These are phyloP conservation scores for Aspergillus avenaceus DNA, from an alignment of 495 filamentous ascomycete genomes.

Conservation along the genomic window DNA sequence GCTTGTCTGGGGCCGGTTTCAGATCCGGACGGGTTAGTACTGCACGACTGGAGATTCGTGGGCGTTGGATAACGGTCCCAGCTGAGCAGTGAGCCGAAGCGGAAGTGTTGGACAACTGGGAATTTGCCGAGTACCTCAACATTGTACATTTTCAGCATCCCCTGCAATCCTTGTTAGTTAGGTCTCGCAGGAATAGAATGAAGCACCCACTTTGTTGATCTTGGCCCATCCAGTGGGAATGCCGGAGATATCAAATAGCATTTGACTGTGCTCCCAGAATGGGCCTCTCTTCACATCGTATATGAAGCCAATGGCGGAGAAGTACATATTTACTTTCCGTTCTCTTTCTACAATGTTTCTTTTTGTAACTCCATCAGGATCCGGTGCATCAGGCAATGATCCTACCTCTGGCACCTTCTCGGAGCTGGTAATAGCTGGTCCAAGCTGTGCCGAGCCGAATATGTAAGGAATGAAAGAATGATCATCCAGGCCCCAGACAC, in stretches of 20 bases:
- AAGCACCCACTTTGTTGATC: constrained; percentile 76
- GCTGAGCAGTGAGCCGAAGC: constrained; percentile 73
- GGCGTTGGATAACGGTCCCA: constrained; percentile 76
- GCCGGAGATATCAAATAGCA: constrained; percentile 91
- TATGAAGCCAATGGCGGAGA: constrained; percentile 97
- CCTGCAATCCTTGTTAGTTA: constrained; percentile 29
- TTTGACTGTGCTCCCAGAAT: constrained; percentile 98
- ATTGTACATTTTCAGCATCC: constrained; percentile 73
- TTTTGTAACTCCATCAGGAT: constrained; percentile 65
- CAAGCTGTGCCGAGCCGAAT: constrained; percentile 84
- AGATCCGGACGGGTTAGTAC: constrained; percentile 57
- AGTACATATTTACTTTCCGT: constrained; percentile 81
- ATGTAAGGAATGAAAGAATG: constrained; percentile 97
- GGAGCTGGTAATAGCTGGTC: constrained; percentile 61
- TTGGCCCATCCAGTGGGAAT: constrained; percentile 92
- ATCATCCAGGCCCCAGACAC: constrained; percentile 97
- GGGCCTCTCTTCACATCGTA: constrained; percentile 96
- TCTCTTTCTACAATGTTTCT: constrained; percentile 60
- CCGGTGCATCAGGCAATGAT: constrained; percentile 65
- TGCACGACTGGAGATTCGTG: constrained; percentile 40
- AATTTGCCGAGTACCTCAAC: constrained; percentile 68
- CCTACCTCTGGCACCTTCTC: constrained; percentile 71
- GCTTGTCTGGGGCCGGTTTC: constrained; percentile 29
- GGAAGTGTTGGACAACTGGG: constrained; percentile 68
- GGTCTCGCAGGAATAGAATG: neutral